These are phyloP conservation scores for Alnus rubra DNA, from an alignment of 306 rosid genomes.

Conservation along the genomic window DNA sequence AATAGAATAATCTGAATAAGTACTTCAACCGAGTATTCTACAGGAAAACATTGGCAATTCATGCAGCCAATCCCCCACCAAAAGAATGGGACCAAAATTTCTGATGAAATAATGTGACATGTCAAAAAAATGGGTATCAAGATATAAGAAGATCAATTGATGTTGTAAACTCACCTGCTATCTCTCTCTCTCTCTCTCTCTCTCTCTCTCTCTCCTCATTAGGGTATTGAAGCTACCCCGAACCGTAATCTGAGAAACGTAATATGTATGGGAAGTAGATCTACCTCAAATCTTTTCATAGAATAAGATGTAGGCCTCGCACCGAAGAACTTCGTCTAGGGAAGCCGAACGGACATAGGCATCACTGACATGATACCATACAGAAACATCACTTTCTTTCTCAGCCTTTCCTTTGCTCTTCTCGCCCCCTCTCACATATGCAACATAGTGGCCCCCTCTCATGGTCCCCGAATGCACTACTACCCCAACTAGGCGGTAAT, in stretches of 20 bases:
- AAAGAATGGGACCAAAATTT: slow-evolving; percentile 20
- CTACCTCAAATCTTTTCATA: slow-evolving; percentile 58
- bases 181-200: slow-evolving; percentile 26
- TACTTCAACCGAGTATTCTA: neutral
- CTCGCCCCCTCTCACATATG: slow-evolving; percentile 77
- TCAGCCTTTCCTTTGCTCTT: slow-evolving; percentile 52
- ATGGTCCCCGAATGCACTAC: slow-evolving; percentile 86
- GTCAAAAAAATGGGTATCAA: slow-evolving; percentile 63
- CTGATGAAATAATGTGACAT: slow-evolving; percentile 40
- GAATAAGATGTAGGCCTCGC: slow-evolving; percentile 90
- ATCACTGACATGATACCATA: slow-evolving; percentile 92
- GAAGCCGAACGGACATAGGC: slow-evolving; percentile 59
- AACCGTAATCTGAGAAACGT: slow-evolving; percentile 26
- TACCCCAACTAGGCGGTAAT: slow-evolving; percentile 67
- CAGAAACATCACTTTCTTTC: slow-evolving; percentile 35
- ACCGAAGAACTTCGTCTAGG: slow-evolving; percentile 67
- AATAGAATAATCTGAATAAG: slow-evolving; percentile 6
- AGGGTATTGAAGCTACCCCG: slow-evolving; percentile 15
- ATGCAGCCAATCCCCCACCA: neutral
- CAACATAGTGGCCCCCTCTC: slow-evolving; percentile 94
- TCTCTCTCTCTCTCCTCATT: slow-evolving; percentile 11
- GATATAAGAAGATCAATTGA: slow-evolving; percentile 33
- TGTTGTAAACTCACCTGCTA: slow-evolving; percentile 46
- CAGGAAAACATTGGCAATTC: neutral
- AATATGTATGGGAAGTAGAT: slow-evolving; percentile 23